A percentile compares a stretch with the other conserved stretches of the same genome.
Evolutionary conservation across 2,329 filamentous ascomycete genomes (phyloP).

Genomic region (Colletotrichum sp.): DNA sequence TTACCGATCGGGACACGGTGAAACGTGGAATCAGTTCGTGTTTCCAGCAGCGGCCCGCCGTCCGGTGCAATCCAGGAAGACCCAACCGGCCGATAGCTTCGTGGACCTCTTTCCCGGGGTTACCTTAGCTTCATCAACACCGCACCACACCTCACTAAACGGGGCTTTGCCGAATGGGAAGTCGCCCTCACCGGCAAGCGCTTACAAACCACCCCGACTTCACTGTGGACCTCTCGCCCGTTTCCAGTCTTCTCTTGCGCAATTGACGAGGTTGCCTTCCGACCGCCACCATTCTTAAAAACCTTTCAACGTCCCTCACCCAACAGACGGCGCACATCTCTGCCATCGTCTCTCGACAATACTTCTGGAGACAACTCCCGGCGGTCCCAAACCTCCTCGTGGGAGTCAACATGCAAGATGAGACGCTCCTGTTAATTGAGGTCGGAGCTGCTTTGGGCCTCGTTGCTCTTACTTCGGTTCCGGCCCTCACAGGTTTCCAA

Average conservation of each 20-base stretch:
- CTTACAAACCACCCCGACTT: background rate
- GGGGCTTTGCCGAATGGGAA: background rate
- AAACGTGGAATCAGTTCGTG: background rate
- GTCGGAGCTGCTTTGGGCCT: slow-evolving; percentile 35
- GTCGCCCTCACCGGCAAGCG: background rate
- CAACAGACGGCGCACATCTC: background rate
- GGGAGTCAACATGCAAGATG: slow-evolving; percentile 16
- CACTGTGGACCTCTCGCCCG: background rate
- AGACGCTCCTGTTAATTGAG: slow-evolving; percentile 13
- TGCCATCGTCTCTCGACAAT: background rate
- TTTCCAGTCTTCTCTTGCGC: background rate
- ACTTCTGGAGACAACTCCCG: background rate
- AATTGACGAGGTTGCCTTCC: background rate
- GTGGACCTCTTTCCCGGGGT: background rate
- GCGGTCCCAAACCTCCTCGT: background rate
- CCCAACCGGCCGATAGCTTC: background rate
- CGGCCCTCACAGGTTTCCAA: slow-evolving; percentile 41
- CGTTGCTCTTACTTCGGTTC: slow-evolving; percentile 39
- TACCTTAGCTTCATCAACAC: background rate
- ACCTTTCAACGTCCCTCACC: background rate
- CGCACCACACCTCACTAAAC: background rate
- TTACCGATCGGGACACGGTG: background rate
- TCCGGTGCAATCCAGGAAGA: background rate
- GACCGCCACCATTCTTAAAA: background rate
- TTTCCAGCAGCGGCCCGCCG: background rate